Evolutionary conservation across 345 rosid species (phyloP).

Genomic region (Eucalyptus sideroxylon): DNA sequence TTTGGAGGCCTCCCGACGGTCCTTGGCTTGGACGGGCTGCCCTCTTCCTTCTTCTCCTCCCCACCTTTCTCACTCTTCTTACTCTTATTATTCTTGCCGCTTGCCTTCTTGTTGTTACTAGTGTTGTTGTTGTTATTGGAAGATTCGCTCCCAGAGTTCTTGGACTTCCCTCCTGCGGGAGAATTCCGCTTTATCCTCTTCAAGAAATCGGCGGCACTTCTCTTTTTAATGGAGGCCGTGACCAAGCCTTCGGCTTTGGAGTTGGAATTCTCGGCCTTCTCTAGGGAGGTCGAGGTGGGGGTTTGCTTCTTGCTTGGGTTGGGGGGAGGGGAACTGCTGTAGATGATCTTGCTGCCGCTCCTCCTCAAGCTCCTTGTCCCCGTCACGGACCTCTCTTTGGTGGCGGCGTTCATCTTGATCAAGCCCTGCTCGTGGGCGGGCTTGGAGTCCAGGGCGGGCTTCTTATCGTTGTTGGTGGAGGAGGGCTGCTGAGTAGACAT

Average conservation of each 20-base stretch:
- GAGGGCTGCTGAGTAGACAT: slow-evolving; percentile 27
- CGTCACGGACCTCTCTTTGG: slow-evolving; percentile 28
- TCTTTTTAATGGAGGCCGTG: slow-evolving; percentile 32
- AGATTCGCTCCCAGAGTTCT: slow-evolving; percentile 4
- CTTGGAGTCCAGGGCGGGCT: not conserved
- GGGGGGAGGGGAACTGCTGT: not conserved
- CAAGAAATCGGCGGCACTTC: slow-evolving; percentile 60
- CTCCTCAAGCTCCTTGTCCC: slow-evolving; percentile 60
- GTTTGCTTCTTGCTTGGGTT: slow-evolving; percentile 16
- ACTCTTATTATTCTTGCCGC: slow-evolving; percentile 15
- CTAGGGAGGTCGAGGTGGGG: slow-evolving; percentile 18
- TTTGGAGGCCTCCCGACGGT: slow-evolving; percentile 31
- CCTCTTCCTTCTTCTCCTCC: slow-evolving; percentile 18
- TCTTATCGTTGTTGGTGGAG: slow-evolving; percentile 1
- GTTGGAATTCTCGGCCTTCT: not conserved
- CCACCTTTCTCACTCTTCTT: slow-evolving; percentile 25
- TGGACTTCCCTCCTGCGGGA: slow-evolving; percentile 9
- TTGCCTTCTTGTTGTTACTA: slow-evolving; percentile 1
- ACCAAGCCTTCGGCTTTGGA: slow-evolving; percentile 5
- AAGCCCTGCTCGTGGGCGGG: slow-evolving; percentile 8
- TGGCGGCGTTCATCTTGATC: slow-evolving; percentile 3
- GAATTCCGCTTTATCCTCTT: slow-evolving; percentile 52
- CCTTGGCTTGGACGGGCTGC: slow-evolving; percentile 15
- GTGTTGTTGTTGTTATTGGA: not conserved
- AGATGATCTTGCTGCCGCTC: slow-evolving; percentile 16